These are phyloP conservation scores for Candida ulmi DNA, from an alignment of 805 yeast species.

Conservation along the genomic window DNA sequence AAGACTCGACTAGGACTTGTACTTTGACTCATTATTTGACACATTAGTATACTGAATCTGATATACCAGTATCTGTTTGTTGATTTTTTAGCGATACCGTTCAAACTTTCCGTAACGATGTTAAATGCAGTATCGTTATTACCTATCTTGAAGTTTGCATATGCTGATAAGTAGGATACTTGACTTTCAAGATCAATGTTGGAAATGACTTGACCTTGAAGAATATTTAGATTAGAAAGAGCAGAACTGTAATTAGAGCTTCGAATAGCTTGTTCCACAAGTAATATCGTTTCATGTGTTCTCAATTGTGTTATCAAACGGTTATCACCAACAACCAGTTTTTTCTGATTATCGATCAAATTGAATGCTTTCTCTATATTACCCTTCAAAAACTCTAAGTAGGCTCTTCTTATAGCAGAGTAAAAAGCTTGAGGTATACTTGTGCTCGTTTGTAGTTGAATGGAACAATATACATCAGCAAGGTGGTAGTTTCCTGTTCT, in stretches of 20 bases:
- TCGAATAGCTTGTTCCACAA: constrained; percentile 27
- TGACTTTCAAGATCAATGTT: constrained; percentile 27
- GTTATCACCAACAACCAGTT: constrained; percentile 10
- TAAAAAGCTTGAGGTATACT: constrained; percentile 33
- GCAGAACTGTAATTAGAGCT: constrained; percentile 22
- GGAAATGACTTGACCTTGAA: constrained; percentile 17
- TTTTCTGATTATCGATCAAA: constrained; percentile 30
- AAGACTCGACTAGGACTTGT: constrained; percentile 45
- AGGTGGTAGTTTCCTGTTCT: constrained; percentile 44
- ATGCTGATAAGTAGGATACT: constrained; percentile 19
- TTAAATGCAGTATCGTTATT: constrained; percentile 18
- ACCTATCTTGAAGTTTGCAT: constrained; percentile 18
- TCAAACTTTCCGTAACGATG: constrained; percentile 12
- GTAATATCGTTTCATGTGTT: constrained; percentile 34
- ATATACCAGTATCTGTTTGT: constrained; percentile 38
- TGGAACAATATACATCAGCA: constrained; percentile 40
- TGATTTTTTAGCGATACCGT: constrained; percentile 10
- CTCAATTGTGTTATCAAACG: constrained; percentile 35
- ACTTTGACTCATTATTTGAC: constrained; percentile 35
- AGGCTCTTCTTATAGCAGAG: constrained; percentile 34
- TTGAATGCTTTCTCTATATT: constrained; percentile 34
- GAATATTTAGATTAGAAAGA: constrained; percentile 16
- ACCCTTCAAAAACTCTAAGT: constrained; percentile 32
- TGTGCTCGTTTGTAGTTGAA: constrained; percentile 37
- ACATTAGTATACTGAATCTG: constrained; percentile 41